These are phyloP conservation scores for Conringia planisiliqua DNA, from an alignment of 345 rosid genomes.

Conservation along the genomic window DNA sequence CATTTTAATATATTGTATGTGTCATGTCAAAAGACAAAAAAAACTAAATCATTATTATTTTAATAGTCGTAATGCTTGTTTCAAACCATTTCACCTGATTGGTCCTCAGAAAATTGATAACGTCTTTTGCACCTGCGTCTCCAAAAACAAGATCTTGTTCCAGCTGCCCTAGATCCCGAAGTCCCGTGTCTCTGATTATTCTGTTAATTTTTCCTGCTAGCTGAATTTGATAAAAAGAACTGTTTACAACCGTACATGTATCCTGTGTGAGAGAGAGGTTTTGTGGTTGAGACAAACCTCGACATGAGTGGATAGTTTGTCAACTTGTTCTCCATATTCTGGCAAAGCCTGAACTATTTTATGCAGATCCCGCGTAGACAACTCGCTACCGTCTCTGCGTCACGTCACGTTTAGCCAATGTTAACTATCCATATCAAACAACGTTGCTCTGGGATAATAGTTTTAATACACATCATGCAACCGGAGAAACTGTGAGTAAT, in stretches of 20 bases:
- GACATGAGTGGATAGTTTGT: conserved; percentile 84
- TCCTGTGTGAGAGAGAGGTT: background rate
- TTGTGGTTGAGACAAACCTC: conserved; percentile 58
- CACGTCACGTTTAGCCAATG: conserved; percentile 1
- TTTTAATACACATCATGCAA: background rate
- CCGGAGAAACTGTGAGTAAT: background rate
- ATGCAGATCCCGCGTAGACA: conserved; percentile 88
- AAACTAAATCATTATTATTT: background rate
- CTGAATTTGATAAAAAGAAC: conserved; percentile 36
- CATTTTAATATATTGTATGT: background rate
- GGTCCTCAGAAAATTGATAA: conserved; percentile 70
- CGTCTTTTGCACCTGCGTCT: conserved; percentile 90
- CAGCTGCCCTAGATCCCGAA: conserved; percentile 86
- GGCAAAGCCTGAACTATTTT: conserved; percentile 96
- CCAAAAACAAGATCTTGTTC: conserved; percentile 99
- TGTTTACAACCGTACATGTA: conserved; percentile 3
- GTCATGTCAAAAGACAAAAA: background rate
- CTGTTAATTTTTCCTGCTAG: conserved; percentile 81
- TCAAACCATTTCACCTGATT: conserved; percentile 47
- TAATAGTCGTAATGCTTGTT: conserved; percentile 56
- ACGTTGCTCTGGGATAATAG: background rate
- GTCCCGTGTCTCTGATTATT: conserved; percentile 60
- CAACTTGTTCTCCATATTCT: conserved; percentile 73
- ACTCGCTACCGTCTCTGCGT: conserved; percentile 72
- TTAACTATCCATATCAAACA: background rate